Evolutionary conservation across 805 yeast species (phyloP).

Genomic region (Kodamaea restingae): DNA sequence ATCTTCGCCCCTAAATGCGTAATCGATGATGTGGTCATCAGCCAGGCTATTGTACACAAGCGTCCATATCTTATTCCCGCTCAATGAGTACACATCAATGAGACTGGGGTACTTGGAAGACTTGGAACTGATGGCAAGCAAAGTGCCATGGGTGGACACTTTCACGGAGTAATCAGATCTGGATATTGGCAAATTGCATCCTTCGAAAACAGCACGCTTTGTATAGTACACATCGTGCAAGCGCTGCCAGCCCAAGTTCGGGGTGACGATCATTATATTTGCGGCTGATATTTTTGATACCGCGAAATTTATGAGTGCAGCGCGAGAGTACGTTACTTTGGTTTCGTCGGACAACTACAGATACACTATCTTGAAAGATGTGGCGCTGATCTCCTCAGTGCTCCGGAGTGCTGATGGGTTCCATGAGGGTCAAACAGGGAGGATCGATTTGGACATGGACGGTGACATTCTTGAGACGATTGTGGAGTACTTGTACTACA

Average conservation of each 20-base stretch:
- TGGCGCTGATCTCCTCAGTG: constrained; percentile 67
- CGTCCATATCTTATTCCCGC: constrained; percentile 34
- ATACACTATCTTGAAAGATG: constrained; percentile 61
- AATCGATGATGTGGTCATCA: constrained; percentile 49
- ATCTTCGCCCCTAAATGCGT: constrained; percentile 50
- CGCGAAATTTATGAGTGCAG: not conserved
- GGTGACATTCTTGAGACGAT: constrained; percentile 71
- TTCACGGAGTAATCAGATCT: constrained; percentile 41
- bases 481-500: constrained; percentile 79
- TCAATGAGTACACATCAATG: constrained; percentile 33
- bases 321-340: constrained; percentile 49
- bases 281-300: no score
- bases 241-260: constrained; percentile 70
- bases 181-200: constrained; percentile 39
- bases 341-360: constrained; percentile 70
- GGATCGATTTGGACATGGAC: constrained; percentile 60
- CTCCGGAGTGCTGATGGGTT: constrained; percentile 48
- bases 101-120: constrained; percentile 32
- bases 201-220: constrained; percentile 51
- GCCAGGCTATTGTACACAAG: constrained; percentile 40
- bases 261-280: constrained; percentile 24
- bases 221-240: constrained; percentile 68
- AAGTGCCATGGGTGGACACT: constrained; percentile 51
- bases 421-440: constrained; percentile 58
- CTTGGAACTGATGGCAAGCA: constrained; percentile 48